Base-by-base conservation (phyloP, 768 basidiomycete genomes). In the Tephrocybe rancida region DNA sequence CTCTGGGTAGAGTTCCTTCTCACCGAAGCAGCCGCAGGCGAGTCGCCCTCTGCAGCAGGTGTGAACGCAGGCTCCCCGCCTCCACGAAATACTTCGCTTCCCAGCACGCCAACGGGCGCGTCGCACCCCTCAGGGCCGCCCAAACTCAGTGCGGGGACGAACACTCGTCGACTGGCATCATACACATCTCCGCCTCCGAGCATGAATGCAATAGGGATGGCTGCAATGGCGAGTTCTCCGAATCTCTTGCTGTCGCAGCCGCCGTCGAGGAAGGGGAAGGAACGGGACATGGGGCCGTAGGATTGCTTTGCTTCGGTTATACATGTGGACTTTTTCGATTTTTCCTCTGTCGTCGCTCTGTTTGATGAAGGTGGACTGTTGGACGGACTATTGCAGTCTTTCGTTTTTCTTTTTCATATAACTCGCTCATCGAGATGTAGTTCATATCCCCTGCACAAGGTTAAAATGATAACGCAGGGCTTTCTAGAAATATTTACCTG, bases 1-100 rank as follows among this genome's bases (percentile, higher is more conserved):
- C 82, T 98, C 10, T 99, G 95, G 88, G 96, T 99, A 43, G 97
- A 99, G 69, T 99, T 96, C 67, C 81, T 99, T 3, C 86, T 99
- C 57, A 96, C 94, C 21, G 96, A 99, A 74, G 88, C 95, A 0
- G 77, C 81, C 1, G 60, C 76, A 5, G 79, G 79, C 14, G 71
- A 75, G 44, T 62, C 70, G 2, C 61, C 66, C 8, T 55, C 65
- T 24, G 48, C 59, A 49, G 7, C 56, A 22, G 47, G 46, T 35
- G 4, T 66, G n/a, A 30, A 41, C 34, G 19, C 47, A 6, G 19
- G 11, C 35, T 58, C 50, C 7, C 50, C 51, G 25, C 26, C 50
- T 1, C 26, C 37, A 13, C 54, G 58, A n/a, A 59, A 59, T 14
- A 44, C 41, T 11, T 59, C 58, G 1, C 48, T 56, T 9, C 58